These are phyloP conservation scores for Lodderomyces metapsilosis DNA, from an alignment of 1,139 yeast species.

Conservation along the genomic window DNA sequence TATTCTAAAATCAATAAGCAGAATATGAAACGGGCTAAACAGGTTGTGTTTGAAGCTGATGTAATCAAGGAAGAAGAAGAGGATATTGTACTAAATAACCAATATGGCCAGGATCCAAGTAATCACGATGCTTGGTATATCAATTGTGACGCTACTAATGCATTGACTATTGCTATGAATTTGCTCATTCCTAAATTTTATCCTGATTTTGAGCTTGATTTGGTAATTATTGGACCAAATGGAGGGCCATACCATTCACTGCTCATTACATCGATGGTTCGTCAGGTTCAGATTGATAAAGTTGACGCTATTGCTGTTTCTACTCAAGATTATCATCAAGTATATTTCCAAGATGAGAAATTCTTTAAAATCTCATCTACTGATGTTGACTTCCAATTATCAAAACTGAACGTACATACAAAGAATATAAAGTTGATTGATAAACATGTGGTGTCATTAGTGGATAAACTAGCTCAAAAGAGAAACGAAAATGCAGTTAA, in stretches of 20 bases:
- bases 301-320: constrained; percentile 22
- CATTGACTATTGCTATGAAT: constrained; percentile 32
- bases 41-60: constrained; percentile 15
- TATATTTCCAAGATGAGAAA: constrained; percentile 30
- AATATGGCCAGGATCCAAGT: constrained; percentile 36
- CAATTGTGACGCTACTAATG: constrained; percentile 30
- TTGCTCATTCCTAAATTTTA: constrained; percentile 31
- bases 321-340: constrained; percentile 27
- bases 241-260: constrained; percentile 22
- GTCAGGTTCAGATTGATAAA: constrained; percentile 14
- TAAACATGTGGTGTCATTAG: constrained; percentile 17
- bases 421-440: constrained; percentile 23
- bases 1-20: constrained; percentile 20
- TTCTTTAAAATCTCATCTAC: constrained; percentile 3
- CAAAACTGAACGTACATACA: constrained; percentile 24
- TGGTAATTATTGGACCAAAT: constrained; percentile 42
- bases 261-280: constrained; percentile 14
- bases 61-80: constrained; percentile 5
- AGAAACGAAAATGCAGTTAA: too few species aligned
- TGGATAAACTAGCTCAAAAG: not conserved
- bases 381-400: constrained; percentile 9
- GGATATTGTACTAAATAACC: constrained; percentile 9
- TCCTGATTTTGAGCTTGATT: constrained; percentile 32
- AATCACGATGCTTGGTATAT: constrained; percentile 40
- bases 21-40: constrained; percentile 22